phyloP scores from a whole-genome alignment of 2,329 filamentous ascomycete genomes.

The Arachnomyces sp. region DNA sequence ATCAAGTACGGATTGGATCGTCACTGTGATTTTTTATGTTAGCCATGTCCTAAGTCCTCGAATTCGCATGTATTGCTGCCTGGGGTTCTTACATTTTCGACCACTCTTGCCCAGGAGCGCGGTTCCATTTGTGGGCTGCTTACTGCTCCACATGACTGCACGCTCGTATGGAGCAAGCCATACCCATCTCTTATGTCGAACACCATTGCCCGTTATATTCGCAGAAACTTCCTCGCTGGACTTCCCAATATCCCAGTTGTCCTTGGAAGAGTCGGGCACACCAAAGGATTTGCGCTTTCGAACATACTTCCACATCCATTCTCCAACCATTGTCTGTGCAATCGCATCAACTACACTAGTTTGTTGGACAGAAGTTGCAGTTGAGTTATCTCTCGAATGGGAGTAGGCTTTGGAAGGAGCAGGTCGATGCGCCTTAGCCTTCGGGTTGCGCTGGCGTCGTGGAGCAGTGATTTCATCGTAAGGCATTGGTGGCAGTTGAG shows the following conservation, averaged over 20 bases:
- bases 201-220: conserved; percentile 58
- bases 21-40: conserved; percentile 51
- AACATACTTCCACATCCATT: conserved; percentile 50
- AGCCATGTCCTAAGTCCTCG: conserved; percentile 18
- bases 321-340: conserved; percentile 95
- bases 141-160: conserved; percentile 96
- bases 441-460: conserved; percentile 23
- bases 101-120: conserved; percentile 91
- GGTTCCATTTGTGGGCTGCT: conserved; percentile 81
- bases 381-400: conserved; percentile 41
- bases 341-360: conserved; percentile 90
- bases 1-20: conserved; percentile 91
- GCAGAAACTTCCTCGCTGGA: conserved; percentile 62
- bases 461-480: conserved; percentile 60
- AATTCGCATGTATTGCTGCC: background rate
- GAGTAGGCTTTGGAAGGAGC: conserved; percentile 19
- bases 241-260: conserved; percentile 43
- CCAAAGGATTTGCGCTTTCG: conserved; percentile 75
- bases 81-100: conserved; percentile 66
- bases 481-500: conserved; percentile 64
- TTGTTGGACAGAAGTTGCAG: conserved; percentile 55
- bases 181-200: conserved; percentile 90
- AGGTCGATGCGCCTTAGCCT: conserved; percentile 19
- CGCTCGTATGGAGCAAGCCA: conserved; percentile 97
- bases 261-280: conserved; percentile 43